A percentile compares a stretch with the other conserved stretches of the same genome.
Evolutionary conservation across 441 rosid species (phyloP).

Genomic region (Pelargonium exstipulatum): DNA sequence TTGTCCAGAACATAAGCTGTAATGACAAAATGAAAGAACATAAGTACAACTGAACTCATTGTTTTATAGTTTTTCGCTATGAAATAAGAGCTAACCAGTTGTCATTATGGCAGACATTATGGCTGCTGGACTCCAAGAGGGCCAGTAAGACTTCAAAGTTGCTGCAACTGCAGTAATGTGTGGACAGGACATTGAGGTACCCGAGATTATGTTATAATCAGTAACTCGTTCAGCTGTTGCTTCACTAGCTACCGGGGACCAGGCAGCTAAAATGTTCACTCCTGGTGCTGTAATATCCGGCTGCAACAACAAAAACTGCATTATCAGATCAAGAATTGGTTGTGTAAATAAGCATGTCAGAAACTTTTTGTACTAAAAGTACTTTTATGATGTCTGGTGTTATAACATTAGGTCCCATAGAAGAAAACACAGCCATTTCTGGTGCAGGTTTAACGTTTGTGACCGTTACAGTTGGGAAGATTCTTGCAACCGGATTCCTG

Average conservation of each 20-base stretch:
- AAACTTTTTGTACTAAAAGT: constrained; percentile 3
- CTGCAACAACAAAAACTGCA: constrained; percentile 25
- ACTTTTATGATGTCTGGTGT: constrained; percentile 46
- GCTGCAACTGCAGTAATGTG: constrained; percentile 44
- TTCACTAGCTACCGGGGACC: constrained; percentile 39
- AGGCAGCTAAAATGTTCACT: constrained; percentile 43
- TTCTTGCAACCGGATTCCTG: constrained; percentile 38
- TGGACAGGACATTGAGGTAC: constrained; percentile 54
- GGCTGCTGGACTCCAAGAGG: constrained; percentile 53
- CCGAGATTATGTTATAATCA: constrained; percentile 41
- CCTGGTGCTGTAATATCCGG: constrained; percentile 52
- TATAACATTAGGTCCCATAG: constrained; percentile 38
- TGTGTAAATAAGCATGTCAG: not conserved
- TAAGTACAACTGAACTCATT: not conserved
- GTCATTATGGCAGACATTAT: constrained; percentile 54
- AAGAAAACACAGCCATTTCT: constrained; percentile 39
- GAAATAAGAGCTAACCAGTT: constrained; percentile 32
- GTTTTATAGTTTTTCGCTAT: not conserved
- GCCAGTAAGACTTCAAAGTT: constrained; percentile 37
- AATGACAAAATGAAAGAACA: constrained; percentile 13
- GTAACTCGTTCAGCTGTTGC: constrained; percentile 23
- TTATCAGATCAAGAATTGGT: not conserved
- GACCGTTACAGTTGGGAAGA: constrained; percentile 32
- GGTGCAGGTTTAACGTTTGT: constrained; percentile 40
- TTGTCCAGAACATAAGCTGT: constrained; percentile 37